Conservation (phyloP, 176 grass and related monocot genomes). For the Bromus sterilis region DNA sequence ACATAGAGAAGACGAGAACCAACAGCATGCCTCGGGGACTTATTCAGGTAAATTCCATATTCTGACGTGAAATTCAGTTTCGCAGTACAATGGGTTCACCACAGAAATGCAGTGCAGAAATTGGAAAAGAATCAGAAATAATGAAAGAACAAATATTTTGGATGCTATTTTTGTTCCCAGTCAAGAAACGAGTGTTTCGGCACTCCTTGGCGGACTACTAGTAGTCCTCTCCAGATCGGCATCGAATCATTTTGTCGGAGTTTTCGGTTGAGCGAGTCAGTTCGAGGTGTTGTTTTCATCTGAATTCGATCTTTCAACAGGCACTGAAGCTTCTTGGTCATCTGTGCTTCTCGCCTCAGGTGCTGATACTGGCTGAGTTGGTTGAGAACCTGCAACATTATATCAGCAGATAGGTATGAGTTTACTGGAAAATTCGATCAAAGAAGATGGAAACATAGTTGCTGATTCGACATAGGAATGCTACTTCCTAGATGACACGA, state of each 20-base stretch:
- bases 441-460: background rate
- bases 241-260: conserved; percentile 1
- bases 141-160: conserved; percentile 54
- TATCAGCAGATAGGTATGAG: background rate
- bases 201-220: conserved; percentile 13
- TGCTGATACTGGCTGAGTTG: conserved; percentile 24
- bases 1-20: background rate
- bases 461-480: background rate
- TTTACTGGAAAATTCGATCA: background rate
- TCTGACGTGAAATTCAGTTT: conserved; percentile 19
- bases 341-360: conserved; percentile 18
- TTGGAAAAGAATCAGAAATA: conserved; percentile 52
- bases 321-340: conserved; percentile 15
- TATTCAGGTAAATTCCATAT: conserved; percentile 12
- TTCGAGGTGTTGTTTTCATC: conserved; percentile 33
- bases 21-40: background rate
- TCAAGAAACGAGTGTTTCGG: conserved; percentile 39
- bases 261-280: conserved; percentile 32
- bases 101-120: conserved; percentile 37
- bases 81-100: conserved; percentile 10
- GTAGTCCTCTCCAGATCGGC: conserved; percentile 11
- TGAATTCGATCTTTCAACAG: conserved; percentile 24
- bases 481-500: too few relatives aligned
- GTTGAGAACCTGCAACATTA: conserved; percentile 40
- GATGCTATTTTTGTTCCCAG: conserved; percentile 24